phyloP scores from a whole-genome alignment of 1,284 basidiomycete genomes.

The Puccinia brachypodii region DNA sequence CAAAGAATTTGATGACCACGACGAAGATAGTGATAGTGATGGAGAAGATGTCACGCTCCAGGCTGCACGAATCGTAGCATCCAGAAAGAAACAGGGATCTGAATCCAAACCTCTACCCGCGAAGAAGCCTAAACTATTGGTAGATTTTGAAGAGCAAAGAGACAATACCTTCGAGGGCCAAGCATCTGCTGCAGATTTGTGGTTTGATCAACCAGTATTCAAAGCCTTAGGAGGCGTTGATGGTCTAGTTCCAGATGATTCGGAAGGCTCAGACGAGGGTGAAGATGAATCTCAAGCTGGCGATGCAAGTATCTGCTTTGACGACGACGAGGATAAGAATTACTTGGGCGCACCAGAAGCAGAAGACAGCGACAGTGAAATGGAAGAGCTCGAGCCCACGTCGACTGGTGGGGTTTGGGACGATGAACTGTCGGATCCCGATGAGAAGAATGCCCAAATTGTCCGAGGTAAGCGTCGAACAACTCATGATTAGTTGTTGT shows the following conservation, averaged over 20 bases:
- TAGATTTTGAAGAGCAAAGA: slow-evolving; percentile 52
- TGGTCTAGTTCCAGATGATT: slow-evolving; percentile 61
- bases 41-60: slow-evolving; percentile 60
- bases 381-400: slow-evolving; percentile 43
- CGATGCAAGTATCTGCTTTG: slow-evolving; percentile 53
- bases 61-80: slow-evolving; percentile 59
- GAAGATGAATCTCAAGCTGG: slow-evolving; percentile 56
- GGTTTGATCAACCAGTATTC: slow-evolving; percentile 97
- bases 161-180: slow-evolving; percentile 51
- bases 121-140: slow-evolving; percentile 17
- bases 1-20: slow-evolving; percentile 52
- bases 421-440: slow-evolving; percentile 49
- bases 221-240: slow-evolving; percentile 67
- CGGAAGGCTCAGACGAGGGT: slow-evolving; percentile 58
- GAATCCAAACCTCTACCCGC: slow-evolving; percentile 57
- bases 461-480: slow-evolving; percentile 66
- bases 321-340: slow-evolving; percentile 53
- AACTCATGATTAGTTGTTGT: background rate
- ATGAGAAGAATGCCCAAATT: slow-evolving; percentile 58
- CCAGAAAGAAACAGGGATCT: slow-evolving; percentile 58
- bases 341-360: slow-evolving; percentile 55
- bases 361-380: slow-evolving; percentile 55
- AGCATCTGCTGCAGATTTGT: slow-evolving; percentile 66
- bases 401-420: slow-evolving; percentile 30
- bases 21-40: slow-evolving; percentile 51